Base-by-base conservation (phyloP, 805 yeast species). In the Candida loeiensis region DNA sequence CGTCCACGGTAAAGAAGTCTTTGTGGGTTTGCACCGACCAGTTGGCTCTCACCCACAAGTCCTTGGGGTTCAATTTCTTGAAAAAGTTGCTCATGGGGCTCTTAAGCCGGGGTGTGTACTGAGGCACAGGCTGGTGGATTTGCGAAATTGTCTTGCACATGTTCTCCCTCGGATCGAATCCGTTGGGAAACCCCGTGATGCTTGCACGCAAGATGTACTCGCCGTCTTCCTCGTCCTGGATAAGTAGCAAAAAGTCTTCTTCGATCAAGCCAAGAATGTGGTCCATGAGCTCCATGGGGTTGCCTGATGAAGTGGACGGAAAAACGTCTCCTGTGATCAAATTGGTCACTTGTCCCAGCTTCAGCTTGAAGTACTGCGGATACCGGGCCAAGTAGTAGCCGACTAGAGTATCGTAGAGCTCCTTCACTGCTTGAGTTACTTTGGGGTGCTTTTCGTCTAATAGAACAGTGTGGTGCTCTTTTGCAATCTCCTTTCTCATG, bases 91-190 rank as follows among this genome's bases (percentile, higher is more conserved):
- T 77, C 91, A 85, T 85, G 16, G 85, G 75, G 4, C 68, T 49
- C 54, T 76, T 72, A 31, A 85, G 63, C 46, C 77, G 72, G 15
- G 72, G 60, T 38, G 65, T 57, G 50, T 85, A 85, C 44, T 74
- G 76, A 0, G 93, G 95, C 2, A 85, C 90, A 0, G 90, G 90
- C 2, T 62, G 72, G 53, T 85, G 95, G 44, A 85, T 74, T 34
- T 56, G 63, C 0, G 85, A 74, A 28, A 85, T 59, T 2, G 82
- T 79, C 48, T 67, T 59, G 50, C 79, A 64, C 45, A 76, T 68
- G 46, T 76, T 72, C 7, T 54, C 60, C 4, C 69, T 58, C 4
- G 91, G 90, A 51, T 79, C 78, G 58, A 85, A 85, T 2, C 91
- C 91, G 1, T 82, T 77, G 1, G 91, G 87, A 49, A 81, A 82